Base-by-base conservation (phyloP, 2,329 filamentous ascomycete species). In the Apiospora hydei region DNA sequence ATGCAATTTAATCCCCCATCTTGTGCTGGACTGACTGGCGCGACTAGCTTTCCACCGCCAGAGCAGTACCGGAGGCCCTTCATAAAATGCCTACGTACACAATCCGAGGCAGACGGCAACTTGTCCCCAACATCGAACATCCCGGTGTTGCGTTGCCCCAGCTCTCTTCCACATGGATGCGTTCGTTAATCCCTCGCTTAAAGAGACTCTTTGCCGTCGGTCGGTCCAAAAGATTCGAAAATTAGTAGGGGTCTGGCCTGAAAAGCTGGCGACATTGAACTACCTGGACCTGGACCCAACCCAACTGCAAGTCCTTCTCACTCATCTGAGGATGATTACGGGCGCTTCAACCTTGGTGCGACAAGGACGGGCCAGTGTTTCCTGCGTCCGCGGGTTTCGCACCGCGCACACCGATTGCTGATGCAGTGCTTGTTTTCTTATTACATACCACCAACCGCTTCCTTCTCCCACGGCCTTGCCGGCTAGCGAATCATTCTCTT, bases 331-430 rank as follows among this genome's bases (percentile, higher is more conserved):
- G 51, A 57, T 11, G 53, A 61, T 53, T 53, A 26, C 53, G 38
- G 30, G 34, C 26, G 53, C 53, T 34, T 34, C 30, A 34, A 61
- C 30, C 7, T 61, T 61, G 30, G 53, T 61, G 53, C 53, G 53
- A 61, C 53, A 61, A 38, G 53, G 53, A 61, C 53, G 26, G 30
- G 53, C 53, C 53, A 38, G 34, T 34, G 18, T 61, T 61, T 38
- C 53, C 51, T 21, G 53, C 53, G 53, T 61, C 53, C 53, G 53
- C 53, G 26, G 4, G 53, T 61, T 34, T 61, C 53, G 53, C 34
- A 16, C 53, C 34, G 30, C 8, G 3, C 34, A 61, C 18, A 61
- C 24, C 14, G 26, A 30, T 30, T 30, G 30, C 30, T 61, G 53
- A 34, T 61, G 53, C 53, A 18, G 26, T 34, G 8, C 30, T 21